phyloP scores from a whole-genome alignment of 2,329 filamentous ascomycete species.

The Beauveria caledonica region DNA sequence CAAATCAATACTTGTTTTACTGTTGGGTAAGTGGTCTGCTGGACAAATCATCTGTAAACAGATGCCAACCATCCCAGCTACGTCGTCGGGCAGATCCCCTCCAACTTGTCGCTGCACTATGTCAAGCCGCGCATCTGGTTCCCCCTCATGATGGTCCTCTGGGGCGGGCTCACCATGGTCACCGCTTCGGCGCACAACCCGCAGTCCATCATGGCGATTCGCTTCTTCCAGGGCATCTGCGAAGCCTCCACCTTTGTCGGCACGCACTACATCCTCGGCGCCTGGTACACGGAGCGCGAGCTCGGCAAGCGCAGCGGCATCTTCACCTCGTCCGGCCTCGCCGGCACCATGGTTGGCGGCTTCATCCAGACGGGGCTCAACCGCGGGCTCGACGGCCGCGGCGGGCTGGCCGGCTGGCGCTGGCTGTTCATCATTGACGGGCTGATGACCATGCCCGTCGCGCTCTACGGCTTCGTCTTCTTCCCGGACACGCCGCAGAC shows the following conservation, averaged over 20 bases:
- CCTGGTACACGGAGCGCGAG: conserved; percentile 54
- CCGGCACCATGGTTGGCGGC: conserved; percentile 44
- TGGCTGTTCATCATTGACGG: conserved; percentile 68
- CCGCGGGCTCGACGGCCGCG: conserved; percentile 29
- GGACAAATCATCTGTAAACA: not conserved
- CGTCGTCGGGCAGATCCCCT: conserved; percentile 51
- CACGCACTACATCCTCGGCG: conserved; percentile 35
- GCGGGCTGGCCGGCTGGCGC: conserved; percentile 55
- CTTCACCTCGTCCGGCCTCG: conserved; percentile 52
- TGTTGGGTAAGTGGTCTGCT: conserved; percentile 22
- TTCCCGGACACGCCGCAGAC: conserved; percentile 38
- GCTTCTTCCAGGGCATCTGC: conserved; percentile 31
- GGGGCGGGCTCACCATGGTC: conserved; percentile 56
- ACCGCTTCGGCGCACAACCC: conserved; percentile 31
- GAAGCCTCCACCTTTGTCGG: conserved; percentile 33
- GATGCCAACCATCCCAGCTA: conserved; percentile 19
- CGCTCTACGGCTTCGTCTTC: conserved; percentile 26
- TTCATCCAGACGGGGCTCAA: conserved; percentile 57
- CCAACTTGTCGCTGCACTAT: conserved; percentile 55
- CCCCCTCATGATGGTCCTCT: conserved; percentile 54
- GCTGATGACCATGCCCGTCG: conserved; percentile 31
- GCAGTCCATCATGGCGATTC: conserved; percentile 30
- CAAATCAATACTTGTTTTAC: conserved; percentile 30
- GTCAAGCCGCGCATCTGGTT: conserved; percentile 56
- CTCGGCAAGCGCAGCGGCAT: conserved; percentile 56